A percentile compares a stretch with the other conserved stretches of the same genome.
Conservation (phyloP, 2,329 filamentous ascomycete genomes). For the Rhynchosporium agropyri region DNA sequence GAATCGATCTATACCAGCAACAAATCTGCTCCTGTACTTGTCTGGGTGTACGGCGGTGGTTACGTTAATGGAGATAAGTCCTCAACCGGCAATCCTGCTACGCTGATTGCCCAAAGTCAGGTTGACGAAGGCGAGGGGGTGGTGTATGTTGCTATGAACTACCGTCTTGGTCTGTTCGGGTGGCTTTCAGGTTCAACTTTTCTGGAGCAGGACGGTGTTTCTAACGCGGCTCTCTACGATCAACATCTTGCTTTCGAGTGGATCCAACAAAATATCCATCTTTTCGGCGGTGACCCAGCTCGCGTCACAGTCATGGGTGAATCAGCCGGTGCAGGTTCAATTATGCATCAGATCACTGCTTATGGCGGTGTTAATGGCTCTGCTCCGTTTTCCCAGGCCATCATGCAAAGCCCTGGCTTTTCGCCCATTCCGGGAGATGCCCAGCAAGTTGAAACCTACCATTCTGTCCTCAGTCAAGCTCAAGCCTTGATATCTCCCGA, state of each 20-base stretch:
- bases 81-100: conserved; percentile 42
- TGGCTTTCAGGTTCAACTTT: neutral
- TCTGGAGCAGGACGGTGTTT: conserved; percentile 36
- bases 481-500: conserved; percentile 26
- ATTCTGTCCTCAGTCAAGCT: conserved; percentile 27
- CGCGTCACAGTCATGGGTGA: conserved; percentile 54
- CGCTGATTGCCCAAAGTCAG: conserved; percentile 42
- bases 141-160: conserved; percentile 41
- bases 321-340: conserved; percentile 54
- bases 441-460: conserved; percentile 28
- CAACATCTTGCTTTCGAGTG: conserved; percentile 61
- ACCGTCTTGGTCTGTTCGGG: conserved; percentile 24
- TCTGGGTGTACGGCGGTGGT: conserved; percentile 54
- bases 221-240: conserved; percentile 56
- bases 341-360: conserved; percentile 58
- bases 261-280: conserved; percentile 55
- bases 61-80: conserved; percentile 47
- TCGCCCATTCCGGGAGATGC: conserved; percentile 14
- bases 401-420: conserved; percentile 40
- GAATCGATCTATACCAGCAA: conserved; percentile 41
- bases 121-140: conserved; percentile 42
- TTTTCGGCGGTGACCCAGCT: conserved; percentile 56
- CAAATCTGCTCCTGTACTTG: conserved; percentile 45
- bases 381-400: conserved; percentile 47
- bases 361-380: conserved; percentile 46